phyloP scores from a whole-genome alignment of 164 flowering plant species.

The Liquidambar formosana region DNA sequence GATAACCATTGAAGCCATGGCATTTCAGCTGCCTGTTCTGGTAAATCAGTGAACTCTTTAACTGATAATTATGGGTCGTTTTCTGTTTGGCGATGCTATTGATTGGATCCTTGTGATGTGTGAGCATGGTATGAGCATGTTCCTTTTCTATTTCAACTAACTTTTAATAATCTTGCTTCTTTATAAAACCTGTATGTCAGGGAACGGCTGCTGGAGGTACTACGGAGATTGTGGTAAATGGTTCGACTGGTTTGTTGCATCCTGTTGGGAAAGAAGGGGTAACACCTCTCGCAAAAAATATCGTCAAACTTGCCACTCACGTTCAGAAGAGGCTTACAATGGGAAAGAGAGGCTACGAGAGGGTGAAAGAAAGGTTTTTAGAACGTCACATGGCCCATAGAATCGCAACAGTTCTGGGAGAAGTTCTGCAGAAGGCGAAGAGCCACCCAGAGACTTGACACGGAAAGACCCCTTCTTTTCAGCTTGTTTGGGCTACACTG shows the following conservation, averaged over 20 bases:
- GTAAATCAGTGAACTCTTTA: conserved; percentile 28
- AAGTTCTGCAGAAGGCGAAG: conserved; percentile 54
- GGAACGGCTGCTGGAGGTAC: conserved; percentile 99
- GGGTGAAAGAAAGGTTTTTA: conserved; percentile 79
- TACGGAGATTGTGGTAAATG: conserved; percentile 86
- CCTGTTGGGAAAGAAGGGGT: conserved; percentile 89
- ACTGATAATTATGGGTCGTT: no score
- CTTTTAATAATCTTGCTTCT: not conserved
- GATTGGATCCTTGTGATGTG: no score
- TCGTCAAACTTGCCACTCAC: conserved; percentile 78
- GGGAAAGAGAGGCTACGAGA: conserved; percentile 82
- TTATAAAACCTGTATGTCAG: conserved; percentile 30
- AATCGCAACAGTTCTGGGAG: conserved; percentile 73
- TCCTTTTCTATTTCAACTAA: no score
- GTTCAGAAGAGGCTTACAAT: conserved; percentile 71
- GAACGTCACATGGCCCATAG: conserved; percentile 85
- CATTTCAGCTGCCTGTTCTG: conserved; percentile 93
- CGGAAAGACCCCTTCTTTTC: no score
- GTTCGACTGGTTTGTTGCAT: conserved; percentile 85
- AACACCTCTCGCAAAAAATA: conserved; percentile 73
- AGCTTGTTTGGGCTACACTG: no score
- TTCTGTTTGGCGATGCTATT: no score
- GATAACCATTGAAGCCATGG: conserved; percentile 99
- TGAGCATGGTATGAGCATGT: no score
- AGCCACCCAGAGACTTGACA: not conserved